phyloP scores from a whole-genome alignment of 768 basidiomycete genomes.

The Mycena metata region DNA sequence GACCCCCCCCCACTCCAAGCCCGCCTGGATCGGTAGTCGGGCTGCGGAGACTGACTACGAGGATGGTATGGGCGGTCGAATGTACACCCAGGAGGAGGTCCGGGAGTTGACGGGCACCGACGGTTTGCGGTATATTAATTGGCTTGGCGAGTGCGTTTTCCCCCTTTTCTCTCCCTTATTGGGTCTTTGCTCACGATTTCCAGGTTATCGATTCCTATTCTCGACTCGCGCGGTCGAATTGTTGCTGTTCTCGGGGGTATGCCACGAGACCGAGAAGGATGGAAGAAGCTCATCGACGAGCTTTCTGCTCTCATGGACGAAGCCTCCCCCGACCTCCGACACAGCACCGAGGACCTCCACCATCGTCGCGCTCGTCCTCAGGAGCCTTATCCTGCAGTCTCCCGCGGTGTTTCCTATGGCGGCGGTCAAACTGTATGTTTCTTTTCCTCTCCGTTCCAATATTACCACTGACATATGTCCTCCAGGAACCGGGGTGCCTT shows the following conservation, averaged over 20 bases:
- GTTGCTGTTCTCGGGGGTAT: background rate
- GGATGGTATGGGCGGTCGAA: background rate
- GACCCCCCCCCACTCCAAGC: background rate
- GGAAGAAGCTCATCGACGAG: background rate
- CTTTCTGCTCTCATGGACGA: background rate
- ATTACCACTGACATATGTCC: no score
- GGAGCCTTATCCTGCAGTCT: background rate
- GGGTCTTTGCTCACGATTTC: no score
- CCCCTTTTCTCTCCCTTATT: background rate
- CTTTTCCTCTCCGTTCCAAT: no score
- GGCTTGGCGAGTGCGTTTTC: constrained; percentile 18
- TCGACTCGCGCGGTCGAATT: background rate
- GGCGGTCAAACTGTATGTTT: constrained; percentile 19
- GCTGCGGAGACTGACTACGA: background rate
- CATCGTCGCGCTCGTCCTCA: constrained; percentile 17
- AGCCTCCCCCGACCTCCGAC: background rate
- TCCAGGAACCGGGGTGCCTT: no score
- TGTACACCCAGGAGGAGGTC: constrained; percentile 6
- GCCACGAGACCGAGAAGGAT: background rate
- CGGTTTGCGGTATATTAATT: constrained; percentile 16
- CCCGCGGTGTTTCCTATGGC: background rate
- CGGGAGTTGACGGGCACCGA: background rate
- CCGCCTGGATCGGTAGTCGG: background rate
- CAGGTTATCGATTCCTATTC: background rate
- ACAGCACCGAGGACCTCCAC: background rate